phyloP scores from a whole-genome alignment of 805 yeast species.

The Wickerhamomyces chambardii region DNA sequence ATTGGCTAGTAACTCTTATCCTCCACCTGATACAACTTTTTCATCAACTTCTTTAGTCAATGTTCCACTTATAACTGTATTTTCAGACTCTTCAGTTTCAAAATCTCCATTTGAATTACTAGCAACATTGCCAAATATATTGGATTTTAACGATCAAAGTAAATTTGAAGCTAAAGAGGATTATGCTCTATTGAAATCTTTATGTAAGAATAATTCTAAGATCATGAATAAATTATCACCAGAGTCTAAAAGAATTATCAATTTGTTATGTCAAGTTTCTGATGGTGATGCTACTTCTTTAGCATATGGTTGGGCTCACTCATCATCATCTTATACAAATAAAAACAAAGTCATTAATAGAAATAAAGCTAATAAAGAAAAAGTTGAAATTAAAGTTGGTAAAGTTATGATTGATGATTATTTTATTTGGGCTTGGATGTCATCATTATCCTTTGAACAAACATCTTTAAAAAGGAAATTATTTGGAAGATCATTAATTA shows the following conservation, averaged over 20 bases:
- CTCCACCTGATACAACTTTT: conserved; percentile 46
- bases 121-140: conserved; percentile 43
- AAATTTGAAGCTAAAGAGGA: conserved; percentile 70
- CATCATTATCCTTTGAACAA: conserved; percentile 68
- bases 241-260: conserved; percentile 56
- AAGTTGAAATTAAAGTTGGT: conserved; percentile 28
- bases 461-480: conserved; percentile 51
- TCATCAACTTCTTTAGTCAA: conserved; percentile 30
- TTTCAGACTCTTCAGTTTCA: conserved; percentile 30
- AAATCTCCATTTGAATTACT: conserved; percentile 50
- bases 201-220: conserved; percentile 50
- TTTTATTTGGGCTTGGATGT: conserved; percentile 88
- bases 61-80: conserved; percentile 57
- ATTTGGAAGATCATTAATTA: conserved; percentile 76
- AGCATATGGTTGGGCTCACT: conserved; percentile 30
- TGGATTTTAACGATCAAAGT: conserved; percentile 63
- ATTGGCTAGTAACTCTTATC: conserved; percentile 59
- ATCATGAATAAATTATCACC: conserved; percentile 58
- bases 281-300: conserved; percentile 18
- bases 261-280: conserved; percentile 27
- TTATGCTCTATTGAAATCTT: conserved; percentile 61
- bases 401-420: conserved; percentile 77
- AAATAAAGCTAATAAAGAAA: conserved; percentile 11
- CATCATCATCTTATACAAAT: conserved; percentile 7
- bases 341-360: conserved; percentile 8